These are phyloP conservation scores for Cynanchum wilfordii DNA, from an alignment of 257 asterid species.

Conservation along the genomic window DNA sequence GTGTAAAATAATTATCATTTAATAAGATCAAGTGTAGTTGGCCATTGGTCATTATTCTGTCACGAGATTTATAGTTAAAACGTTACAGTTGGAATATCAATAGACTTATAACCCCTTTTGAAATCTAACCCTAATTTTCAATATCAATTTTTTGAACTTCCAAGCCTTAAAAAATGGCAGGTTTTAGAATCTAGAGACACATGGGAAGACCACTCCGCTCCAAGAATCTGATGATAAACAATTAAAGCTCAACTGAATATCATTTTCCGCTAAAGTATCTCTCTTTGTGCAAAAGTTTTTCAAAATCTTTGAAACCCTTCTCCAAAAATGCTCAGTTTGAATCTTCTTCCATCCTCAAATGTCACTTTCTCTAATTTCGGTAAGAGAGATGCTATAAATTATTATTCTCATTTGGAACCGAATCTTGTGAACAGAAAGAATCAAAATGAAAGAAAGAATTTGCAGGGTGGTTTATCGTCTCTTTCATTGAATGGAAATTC, in stretches of 20 bases:
- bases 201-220: not conserved
- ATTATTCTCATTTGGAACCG: slow-evolving; percentile 37
- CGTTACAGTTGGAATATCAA: too few species aligned
- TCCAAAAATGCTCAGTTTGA: slow-evolving; percentile 54
- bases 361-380: slow-evolving; percentile 47
- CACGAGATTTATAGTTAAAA: too few species aligned
- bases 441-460: slow-evolving; percentile 22
- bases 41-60: too few species aligned
- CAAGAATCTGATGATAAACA: not conserved
- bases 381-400: slow-evolving; percentile 21
- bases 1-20: too few species aligned
- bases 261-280: too few species aligned
- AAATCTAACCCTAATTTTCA: too few species aligned
- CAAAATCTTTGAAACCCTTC: not conserved
- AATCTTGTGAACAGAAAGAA: slow-evolving; percentile 31
- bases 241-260: not conserved
- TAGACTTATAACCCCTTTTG: too few species aligned
- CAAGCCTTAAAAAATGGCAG: too few species aligned
- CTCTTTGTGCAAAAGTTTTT: not conserved
- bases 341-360: slow-evolving; percentile 59
- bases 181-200: not conserved
- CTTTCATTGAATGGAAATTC: slow-evolving; percentile 18
- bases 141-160: too few species aligned
- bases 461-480: slow-evolving; percentile 14
- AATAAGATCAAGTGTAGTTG: too few species aligned